phyloP scores from a whole-genome alignment of 768 basidiomycete species.

The Trametes gibbosa region DNA sequence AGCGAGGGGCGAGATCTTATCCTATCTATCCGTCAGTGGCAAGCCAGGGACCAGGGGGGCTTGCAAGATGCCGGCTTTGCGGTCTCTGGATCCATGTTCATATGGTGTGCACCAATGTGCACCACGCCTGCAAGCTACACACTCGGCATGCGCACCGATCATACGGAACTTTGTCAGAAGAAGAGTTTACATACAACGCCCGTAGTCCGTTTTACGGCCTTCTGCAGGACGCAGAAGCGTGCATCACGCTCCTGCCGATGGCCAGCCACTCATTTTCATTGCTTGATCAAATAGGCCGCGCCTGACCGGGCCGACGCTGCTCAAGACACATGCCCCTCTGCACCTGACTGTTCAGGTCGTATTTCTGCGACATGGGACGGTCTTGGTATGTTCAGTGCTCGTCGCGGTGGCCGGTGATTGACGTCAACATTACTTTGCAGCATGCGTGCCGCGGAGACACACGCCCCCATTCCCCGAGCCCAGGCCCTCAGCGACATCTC shows the following conservation, averaged over 20 bases:
- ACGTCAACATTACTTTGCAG: slow-evolving; percentile 14
- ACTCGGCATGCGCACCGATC: background rate
- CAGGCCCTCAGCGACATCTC: background rate
- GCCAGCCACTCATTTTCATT: background rate
- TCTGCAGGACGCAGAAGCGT: slow-evolving; percentile 1
- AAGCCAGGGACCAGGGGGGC: too few species aligned
- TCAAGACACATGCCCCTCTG: background rate
- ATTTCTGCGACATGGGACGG: background rate
- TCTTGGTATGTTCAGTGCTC: slow-evolving; percentile 1
- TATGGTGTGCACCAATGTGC: too few species aligned
- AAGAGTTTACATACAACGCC: background rate
- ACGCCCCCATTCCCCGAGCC: background rate
- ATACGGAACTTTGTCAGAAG: background rate
- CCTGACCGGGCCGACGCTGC: slow-evolving; percentile 4
- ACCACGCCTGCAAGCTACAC: background rate
- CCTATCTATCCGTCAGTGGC: too few species aligned
- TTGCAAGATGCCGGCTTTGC: too few species aligned
- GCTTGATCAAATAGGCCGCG: background rate
- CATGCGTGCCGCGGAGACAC: slow-evolving; percentile 8
- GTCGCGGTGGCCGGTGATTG: slow-evolving; percentile 7
- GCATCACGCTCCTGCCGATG: slow-evolving; percentile 1
- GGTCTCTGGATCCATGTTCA: too few species aligned
- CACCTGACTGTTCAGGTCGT: slow-evolving; percentile 3
- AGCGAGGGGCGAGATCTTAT: too few species aligned
- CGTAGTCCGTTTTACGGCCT: background rate